Base-by-base conservation (phyloP, 495 filamentous ascomycete genomes). In the Durotheca rogersii region DNA sequence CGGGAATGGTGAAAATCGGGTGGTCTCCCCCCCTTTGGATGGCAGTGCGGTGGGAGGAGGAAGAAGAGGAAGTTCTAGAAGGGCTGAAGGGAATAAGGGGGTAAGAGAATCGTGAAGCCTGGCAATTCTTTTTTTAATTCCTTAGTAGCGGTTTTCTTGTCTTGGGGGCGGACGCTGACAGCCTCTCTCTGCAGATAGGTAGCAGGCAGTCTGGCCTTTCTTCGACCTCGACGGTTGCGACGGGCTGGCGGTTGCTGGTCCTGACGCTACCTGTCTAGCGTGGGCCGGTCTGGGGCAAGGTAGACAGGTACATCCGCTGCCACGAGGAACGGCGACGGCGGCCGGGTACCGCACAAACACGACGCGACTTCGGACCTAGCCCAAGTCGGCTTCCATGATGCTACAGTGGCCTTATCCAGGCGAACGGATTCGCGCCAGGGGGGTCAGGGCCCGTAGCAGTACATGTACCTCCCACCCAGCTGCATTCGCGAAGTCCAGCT, bases 371-470 rank as follows among this genome's bases (percentile, higher is more conserved):
- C n/a, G n/a, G n/a, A n/a, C n/a, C n/a, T n/a, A n/a, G n/a, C n/a
- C n/a, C n/a, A n/a, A n/a, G n/a, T n/a, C n/a, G n/a, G n/a, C n/a
- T n/a, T n/a, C n/a, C n/a, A n/a, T n/a, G n/a, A 60, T 60, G 62
- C 62, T 63, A 65, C 59, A 67, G 65, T 67, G 62, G 65, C 65
- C 65, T 67, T 58, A 63, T 56, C 56, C 53, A 14, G 52, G 36
- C 56, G 54, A 41, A 44, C 49, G 53, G 61, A 53, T 64, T 64
- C 39, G 49, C 53, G 39, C 58, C 35, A 45, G 55, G 55, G 55
- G 34, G 4, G 11, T n/a, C n/a, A n/a, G n/a, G n/a, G n/a, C n/a
- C n/a, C n/a, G n/a, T n/a, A n/a, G n/a, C n/a, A n/a, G n/a, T n/a
- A n/a, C n/a, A n/a, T n/a, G n/a, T n/a, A n/a, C n/a, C n/a, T n/a